phyloP scores from a whole-genome alignment of 2,329 filamentous ascomycete genomes.

The Catunica adiposa region DNA sequence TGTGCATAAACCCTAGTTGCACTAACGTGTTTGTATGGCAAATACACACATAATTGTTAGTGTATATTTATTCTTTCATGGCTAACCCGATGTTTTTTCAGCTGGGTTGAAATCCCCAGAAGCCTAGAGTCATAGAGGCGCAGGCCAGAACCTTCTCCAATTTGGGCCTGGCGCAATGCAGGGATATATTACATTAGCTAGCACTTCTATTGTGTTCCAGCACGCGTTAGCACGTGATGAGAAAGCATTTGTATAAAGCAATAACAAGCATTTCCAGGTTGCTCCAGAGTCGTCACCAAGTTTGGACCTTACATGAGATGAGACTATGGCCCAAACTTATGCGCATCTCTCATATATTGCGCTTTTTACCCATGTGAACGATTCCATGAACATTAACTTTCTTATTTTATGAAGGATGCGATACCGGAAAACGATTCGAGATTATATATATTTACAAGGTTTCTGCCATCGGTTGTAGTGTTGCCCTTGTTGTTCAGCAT shows the following conservation, averaged over 20 bases:
- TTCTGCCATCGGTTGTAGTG: too few relatives aligned
- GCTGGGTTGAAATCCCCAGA: neutral
- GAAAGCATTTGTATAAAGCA: neutral
- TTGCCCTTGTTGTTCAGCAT: too few relatives aligned
- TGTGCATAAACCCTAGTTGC: too few relatives aligned
- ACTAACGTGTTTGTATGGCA: neutral
- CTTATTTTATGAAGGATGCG: too few relatives aligned
- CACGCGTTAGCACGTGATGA: slow-evolving; percentile 13
- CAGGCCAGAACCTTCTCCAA: neutral
- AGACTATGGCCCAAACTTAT: too few relatives aligned
- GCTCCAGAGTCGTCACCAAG: neutral
- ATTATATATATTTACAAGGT: too few relatives aligned
- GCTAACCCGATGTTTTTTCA: neutral
- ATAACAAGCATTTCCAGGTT: neutral
- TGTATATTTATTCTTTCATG: neutral
- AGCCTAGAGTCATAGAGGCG: neutral
- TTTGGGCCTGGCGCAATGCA: neutral
- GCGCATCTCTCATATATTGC: too few relatives aligned
- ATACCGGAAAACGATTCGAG: too few relatives aligned
- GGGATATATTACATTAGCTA: neutral
- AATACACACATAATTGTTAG: neutral
- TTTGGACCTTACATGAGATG: neutral
- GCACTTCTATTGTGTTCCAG: slow-evolving; percentile 2
- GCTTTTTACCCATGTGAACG: too few relatives aligned
- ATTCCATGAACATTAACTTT: too few relatives aligned